A percentile compares a stretch with the other conserved stretches of the same genome.
These are phyloP conservation scores for Boletellus ananas DNA, from an alignment of 768 basidiomycete species.

Conservation along the genomic window DNA sequence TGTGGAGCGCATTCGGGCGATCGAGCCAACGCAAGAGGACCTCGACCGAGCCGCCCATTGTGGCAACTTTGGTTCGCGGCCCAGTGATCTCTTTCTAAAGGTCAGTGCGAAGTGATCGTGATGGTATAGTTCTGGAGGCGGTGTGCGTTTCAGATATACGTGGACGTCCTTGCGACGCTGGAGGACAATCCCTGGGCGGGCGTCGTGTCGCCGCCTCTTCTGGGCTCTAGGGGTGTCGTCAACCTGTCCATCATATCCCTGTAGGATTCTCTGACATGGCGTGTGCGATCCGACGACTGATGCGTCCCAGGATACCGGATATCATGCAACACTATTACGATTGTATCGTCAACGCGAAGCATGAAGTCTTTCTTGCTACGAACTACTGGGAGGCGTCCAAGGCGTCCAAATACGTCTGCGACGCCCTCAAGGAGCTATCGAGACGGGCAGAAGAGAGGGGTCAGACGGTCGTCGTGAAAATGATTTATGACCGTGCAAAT, in stretches of 20 bases:
- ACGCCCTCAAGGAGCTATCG: slow-evolving; percentile 52
- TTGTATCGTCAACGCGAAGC: slow-evolving; percentile 55
- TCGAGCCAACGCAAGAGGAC: slow-evolving; percentile 36
- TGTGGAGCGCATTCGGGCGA: slow-evolving; percentile 16
- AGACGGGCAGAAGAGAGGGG: slow-evolving; percentile 41
- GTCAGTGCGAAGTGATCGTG: slow-evolving; percentile 30
- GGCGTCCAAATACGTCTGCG: slow-evolving; percentile 46
- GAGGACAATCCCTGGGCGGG: slow-evolving; percentile 52
- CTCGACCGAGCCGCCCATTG: slow-evolving; percentile 46
- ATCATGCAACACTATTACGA: slow-evolving; percentile 69
- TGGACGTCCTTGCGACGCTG: slow-evolving; percentile 56
- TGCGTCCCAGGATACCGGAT: slow-evolving; percentile 51
- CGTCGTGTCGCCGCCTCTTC: slow-evolving; percentile 58
- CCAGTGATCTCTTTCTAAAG: slow-evolving; percentile 59
- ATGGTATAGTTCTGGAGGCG: background rate
- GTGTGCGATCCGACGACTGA: slow-evolving; percentile 8
- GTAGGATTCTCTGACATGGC: slow-evolving; percentile 24
- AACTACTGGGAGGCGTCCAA: slow-evolving; percentile 58
- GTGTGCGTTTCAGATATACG: slow-evolving; percentile 46
- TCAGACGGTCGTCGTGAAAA: slow-evolving; percentile 55
- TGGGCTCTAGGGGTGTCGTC: slow-evolving; percentile 59
- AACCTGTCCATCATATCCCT: slow-evolving; percentile 60
- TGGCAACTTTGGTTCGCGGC: slow-evolving; percentile 50
- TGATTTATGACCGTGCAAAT: slow-evolving; percentile 68
- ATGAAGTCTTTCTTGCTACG: slow-evolving; percentile 65